These are phyloP conservation scores for Trametes cubensis DNA, from an alignment of 768 basidiomycete species.

Conservation along the genomic window DNA sequence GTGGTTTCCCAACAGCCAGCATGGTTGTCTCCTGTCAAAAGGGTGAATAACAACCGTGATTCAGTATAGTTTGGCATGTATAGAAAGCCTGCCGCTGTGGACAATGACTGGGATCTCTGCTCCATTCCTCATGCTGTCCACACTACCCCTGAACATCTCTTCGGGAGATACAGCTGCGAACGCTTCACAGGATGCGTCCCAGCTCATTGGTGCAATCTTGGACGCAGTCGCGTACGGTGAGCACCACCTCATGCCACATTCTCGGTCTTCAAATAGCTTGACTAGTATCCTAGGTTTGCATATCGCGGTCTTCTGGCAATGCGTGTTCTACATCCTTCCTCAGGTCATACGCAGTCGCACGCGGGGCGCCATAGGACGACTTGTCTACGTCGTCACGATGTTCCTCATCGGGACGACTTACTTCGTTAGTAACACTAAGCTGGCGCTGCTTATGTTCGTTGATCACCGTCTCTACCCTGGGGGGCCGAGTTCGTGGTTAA, in stretches of 20 bases:
- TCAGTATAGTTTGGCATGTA: too few species aligned
- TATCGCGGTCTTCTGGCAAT: conserved; percentile 3
- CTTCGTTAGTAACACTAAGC: conserved; percentile 21
- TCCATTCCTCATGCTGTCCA: neutral
- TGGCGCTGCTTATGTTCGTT: conserved; percentile 26
- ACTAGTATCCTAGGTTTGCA: neutral
- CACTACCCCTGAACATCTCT: neutral
- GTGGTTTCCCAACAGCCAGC: too few species aligned
- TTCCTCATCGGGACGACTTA: conserved; percentile 27
- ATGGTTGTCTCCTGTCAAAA: too few species aligned
- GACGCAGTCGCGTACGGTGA: conserved; percentile 12
- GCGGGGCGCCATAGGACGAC: neutral
- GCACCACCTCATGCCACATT: neutral
- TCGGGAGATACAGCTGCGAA: conserved; percentile 4
- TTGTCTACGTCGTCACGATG: conserved; percentile 20
- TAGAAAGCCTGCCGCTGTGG: too few species aligned
- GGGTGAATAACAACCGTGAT: too few species aligned
- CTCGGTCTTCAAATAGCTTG: neutral
- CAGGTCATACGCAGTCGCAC: neutral
- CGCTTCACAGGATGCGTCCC: conserved; percentile 9
- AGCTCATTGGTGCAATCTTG: conserved; percentile 4
- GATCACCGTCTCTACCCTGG: conserved; percentile 29
- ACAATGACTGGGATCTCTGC: neutral
- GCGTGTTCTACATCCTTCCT: neutral
- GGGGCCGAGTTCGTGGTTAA: conserved; percentile 24